Conservation (phyloP, 2,329 filamentous ascomycete genomes). For the Ascochyta rabiei region DNA sequence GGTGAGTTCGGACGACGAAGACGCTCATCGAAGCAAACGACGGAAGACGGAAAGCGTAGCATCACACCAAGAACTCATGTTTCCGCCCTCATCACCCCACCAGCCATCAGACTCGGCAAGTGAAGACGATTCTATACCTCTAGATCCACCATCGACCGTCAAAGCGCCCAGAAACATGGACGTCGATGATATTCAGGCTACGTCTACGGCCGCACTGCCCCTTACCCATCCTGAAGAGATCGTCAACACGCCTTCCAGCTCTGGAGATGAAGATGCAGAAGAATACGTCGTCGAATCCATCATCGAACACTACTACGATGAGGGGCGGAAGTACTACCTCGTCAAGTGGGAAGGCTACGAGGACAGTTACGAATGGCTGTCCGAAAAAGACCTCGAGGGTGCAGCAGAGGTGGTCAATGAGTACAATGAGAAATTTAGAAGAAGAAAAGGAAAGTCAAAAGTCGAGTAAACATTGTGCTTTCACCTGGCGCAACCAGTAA, state of each 20-base stretch:
- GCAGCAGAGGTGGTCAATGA: conserved; percentile 34
- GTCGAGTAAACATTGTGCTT: too few relatives aligned
- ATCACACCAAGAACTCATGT: conserved; percentile 3
- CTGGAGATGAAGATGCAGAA: conserved; percentile 20
- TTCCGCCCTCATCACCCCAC: background rate
- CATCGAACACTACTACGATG: conserved; percentile 30
- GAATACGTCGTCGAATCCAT: conserved; percentile 42
- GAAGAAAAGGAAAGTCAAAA: background rate
- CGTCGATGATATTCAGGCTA: background rate
- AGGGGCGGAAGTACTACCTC: conserved; percentile 31
- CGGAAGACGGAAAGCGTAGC: conserved; percentile 21
- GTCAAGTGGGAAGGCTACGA: conserved; percentile 46
- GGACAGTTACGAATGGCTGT: conserved; percentile 40
- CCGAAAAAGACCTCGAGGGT: conserved; percentile 34
- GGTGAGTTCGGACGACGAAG: background rate
- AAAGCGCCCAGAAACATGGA: background rate
- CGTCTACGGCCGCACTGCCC: background rate
- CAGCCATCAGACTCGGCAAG: conserved; percentile 2
- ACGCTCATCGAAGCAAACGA: conserved; percentile 15
- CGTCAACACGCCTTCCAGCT: background rate
- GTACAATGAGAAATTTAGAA: conserved; percentile 27
- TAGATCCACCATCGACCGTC: background rate
- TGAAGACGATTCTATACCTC: background rate
- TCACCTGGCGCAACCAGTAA: too few relatives aligned
- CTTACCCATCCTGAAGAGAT: background rate